Percentiles rank a stretch among this genome's conserved stretches.
These are phyloP conservation scores for Cryptococcus sp. DNA, from an alignment of 1,284 basidiomycete species.

Conservation along the genomic window DNA sequence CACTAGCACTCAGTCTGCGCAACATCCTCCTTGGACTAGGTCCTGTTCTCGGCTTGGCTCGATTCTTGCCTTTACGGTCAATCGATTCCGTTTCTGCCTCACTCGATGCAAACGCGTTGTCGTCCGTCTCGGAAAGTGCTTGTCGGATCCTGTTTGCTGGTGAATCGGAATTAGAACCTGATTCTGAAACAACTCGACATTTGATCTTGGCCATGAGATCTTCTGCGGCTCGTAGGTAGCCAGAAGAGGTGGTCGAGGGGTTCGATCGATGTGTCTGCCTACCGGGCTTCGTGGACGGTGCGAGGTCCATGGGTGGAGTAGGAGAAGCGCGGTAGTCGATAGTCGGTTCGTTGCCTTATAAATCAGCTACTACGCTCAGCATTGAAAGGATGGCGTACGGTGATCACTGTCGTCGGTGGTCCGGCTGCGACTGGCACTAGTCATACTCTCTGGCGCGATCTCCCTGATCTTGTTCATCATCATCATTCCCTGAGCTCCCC, in stretches of 20 bases:
- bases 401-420: conserved; percentile 8
- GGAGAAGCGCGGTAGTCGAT: conserved; percentile 24
- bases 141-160: conserved; percentile 56
- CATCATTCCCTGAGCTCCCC: conserved; percentile 35
- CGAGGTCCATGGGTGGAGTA: conserved; percentile 2
- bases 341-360: conserved; percentile 14
- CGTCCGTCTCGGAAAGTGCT: conserved; percentile 39
- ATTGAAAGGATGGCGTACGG: conserved; percentile 4
- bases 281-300: conserved; percentile 2
- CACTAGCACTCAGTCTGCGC: conserved; percentile 40
- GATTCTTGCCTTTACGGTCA: conserved; percentile 3
- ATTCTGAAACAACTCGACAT: conserved; percentile 41
- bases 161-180: conserved; percentile 27
- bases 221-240: conserved; percentile 68
- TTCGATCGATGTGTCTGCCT: conserved; percentile 34
- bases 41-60: conserved; percentile 15
- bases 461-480: conserved; percentile 43
- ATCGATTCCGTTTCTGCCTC: conserved; percentile 16
- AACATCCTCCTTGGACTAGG: conserved; percentile 38
- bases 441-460: conserved; percentile 30
- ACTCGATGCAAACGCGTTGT: conserved; percentile 14
- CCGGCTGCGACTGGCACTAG: conserved; percentile 25
- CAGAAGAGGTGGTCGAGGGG: conserved; percentile 46
- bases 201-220: conserved; percentile 78
- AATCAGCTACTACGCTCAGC: conserved; percentile 6